phyloP scores from a whole-genome alignment of 495 filamentous ascomycete genomes.

The Neurospora intermedia region DNA sequence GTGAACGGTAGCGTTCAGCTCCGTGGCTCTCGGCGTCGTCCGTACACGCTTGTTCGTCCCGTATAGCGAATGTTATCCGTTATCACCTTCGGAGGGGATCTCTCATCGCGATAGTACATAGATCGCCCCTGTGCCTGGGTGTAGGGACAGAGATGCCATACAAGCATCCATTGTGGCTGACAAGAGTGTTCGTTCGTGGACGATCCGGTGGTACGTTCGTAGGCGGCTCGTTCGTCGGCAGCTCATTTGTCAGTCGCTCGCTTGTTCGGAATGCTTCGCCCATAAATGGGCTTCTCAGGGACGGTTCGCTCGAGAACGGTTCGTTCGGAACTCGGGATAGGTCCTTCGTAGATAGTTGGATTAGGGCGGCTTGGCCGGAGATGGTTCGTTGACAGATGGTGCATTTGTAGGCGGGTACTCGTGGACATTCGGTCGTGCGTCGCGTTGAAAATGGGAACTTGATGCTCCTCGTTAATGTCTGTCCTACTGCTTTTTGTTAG shows the following conservation, averaged over 20 bases:
- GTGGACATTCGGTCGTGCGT: neutral
- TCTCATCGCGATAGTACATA: neutral
- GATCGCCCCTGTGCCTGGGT: rapidly evolving
- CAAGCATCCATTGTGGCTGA: neutral
- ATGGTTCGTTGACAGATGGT: too few species aligned
- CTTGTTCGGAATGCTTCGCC: too few species aligned
- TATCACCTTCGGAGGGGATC: neutral
- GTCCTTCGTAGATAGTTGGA: too few species aligned
- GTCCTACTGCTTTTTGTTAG: neutral
- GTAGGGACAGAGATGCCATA: neutral
- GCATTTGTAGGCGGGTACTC: too few species aligned
- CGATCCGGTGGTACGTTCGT: neutral
- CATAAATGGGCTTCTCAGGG: too few species aligned
- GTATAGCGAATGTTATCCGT: neutral
- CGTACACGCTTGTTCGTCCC: rapidly evolving
- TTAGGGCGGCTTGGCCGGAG: too few species aligned
- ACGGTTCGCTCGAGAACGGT: too few species aligned
- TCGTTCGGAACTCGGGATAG: too few species aligned
- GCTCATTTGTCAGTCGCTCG: too few species aligned
- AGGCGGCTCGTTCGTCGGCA: neutral
- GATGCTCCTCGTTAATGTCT: neutral
- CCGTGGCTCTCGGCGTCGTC: neutral
- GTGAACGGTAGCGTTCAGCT: neutral
- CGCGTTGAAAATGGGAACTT: neutral
- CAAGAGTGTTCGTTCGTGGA: neutral